Conservation (phyloP, 805 yeast species). For the Wickerhamomyces strasburgensis region DNA sequence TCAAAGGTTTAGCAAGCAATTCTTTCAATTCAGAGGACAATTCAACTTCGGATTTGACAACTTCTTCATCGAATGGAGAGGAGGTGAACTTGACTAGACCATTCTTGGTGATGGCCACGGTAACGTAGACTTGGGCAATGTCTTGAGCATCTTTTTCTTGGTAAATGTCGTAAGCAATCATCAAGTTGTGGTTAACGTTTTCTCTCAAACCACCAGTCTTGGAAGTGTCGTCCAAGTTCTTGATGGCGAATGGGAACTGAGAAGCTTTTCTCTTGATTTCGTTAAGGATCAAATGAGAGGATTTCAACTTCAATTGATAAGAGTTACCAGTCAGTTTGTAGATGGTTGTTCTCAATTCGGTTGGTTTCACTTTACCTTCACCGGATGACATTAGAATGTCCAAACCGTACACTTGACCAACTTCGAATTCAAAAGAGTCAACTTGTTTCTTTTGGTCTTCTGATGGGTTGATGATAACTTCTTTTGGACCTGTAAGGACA, state of each 20-base stretch:
- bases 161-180: slow-evolving; percentile 63
- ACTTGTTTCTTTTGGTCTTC: slow-evolving; percentile 60
- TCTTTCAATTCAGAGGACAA: slow-evolving; percentile 43
- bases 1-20: slow-evolving; percentile 47
- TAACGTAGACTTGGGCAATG: slow-evolving; percentile 70
- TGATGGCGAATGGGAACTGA: slow-evolving; percentile 64
- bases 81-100: slow-evolving; percentile 63
- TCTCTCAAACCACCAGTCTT: slow-evolving; percentile 72
- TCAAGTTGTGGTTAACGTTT: slow-evolving; percentile 61
- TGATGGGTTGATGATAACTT: slow-evolving; percentile 68
- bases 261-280: slow-evolving; percentile 64
- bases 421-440: slow-evolving; percentile 62
- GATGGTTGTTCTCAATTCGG: slow-evolving; percentile 60
- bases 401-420: slow-evolving; percentile 72
- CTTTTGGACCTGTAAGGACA: slow-evolving; percentile 69
- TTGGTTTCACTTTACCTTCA: slow-evolving; percentile 60
- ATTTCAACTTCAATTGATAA: slow-evolving; percentile 65
- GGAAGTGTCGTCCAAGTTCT: slow-evolving; percentile 62
- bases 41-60: slow-evolving; percentile 52
- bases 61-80: slow-evolving; percentile 43
- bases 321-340: slow-evolving; percentile 67
- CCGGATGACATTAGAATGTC: slow-evolving; percentile 62
- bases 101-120: slow-evolving; percentile 68
- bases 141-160: slow-evolving; percentile 62
- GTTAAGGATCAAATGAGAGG: slow-evolving; percentile 60